A percentile compares a stretch with the other conserved stretches of the same genome.
Evolutionary conservation across 2,329 filamentous ascomycete species (phyloP).

Genomic region (Chrysoporthe cubensis): DNA sequence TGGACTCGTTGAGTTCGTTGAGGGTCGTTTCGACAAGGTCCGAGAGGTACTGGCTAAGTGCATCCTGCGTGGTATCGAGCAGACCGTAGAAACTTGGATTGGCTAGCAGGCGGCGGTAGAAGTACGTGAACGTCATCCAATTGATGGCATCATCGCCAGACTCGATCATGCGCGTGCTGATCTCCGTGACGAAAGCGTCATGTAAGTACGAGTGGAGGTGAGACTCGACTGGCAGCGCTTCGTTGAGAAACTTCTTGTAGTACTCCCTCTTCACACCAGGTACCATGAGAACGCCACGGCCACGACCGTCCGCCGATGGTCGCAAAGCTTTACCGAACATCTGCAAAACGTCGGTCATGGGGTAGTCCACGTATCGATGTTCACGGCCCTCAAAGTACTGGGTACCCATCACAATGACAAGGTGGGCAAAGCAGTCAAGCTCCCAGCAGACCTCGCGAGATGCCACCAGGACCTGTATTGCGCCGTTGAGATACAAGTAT

Average conservation of each 20-base stretch:
- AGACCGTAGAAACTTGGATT: constrained; percentile 97
- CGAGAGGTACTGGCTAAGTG: constrained; percentile 90
- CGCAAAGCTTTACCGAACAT: constrained; percentile 96
- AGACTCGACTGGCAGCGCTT: constrained; percentile 93
- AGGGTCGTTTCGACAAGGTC: constrained; percentile 92
- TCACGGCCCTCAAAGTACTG: constrained; percentile 97
- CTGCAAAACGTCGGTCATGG: constrained; percentile 89
- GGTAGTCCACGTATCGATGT: constrained; percentile 96
- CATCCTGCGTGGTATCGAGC: constrained; percentile 85
- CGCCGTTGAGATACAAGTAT: constrained; percentile 86
- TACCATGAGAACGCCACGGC: constrained; percentile 94
- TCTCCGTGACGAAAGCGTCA: constrained; percentile 95
- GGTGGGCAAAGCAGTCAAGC: constrained; percentile 81
- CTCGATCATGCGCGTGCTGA: constrained; percentile 93
- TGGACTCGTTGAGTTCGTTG: constrained; percentile 87
- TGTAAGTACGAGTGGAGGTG: constrained; percentile 90
- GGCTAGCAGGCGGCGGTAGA: constrained; percentile 90
- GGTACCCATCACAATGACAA: constrained; percentile 96
- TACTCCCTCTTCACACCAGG: constrained; percentile 94
- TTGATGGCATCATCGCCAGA: constrained; percentile 97
- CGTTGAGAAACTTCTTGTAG: constrained; percentile 98
- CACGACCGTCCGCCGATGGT: constrained; percentile 76
- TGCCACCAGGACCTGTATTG: constrained; percentile 79
- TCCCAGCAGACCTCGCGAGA: constrained; percentile 95
- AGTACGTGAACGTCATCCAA: constrained; percentile 98